Evolutionary conservation across 495 filamentous ascomycete genomes (phyloP), one percentile per base, ranked within the genome.

Genomic region (Chaetomidium leptoderma): DNA sequence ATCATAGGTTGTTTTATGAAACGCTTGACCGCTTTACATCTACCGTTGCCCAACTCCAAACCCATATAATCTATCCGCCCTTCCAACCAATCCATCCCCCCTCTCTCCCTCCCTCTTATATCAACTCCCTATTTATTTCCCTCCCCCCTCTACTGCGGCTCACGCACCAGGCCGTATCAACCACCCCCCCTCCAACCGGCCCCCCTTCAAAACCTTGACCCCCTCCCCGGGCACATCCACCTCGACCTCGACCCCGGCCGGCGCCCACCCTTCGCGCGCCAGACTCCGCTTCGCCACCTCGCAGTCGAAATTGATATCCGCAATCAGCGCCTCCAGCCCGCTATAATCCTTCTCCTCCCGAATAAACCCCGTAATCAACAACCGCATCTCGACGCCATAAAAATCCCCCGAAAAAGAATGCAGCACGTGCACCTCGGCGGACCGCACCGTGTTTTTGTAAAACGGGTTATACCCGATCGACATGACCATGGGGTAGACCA

Each of bases 401-500:
- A 98, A 98, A 67, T 97, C 89, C 37, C 67, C 72, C 59, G 32
- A 73, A 76, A 85, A 95, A 57, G 57, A 62, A 73, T 88, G 86
- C 74, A 98, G 79, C 55, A 98, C 80, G 72, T 97, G 92, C 61
- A 97, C 92, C 80, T 97, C 93, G 63, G 92, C 88, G 37, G 82
- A 86, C 19, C 89, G 80, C 37, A 86, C 82, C 23, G 81, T 81
- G 71, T 97, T 96, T 69, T 90, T 91, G 75, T 95, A 96, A 72
- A 90, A 95, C 0, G 91, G 91, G 66, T 96, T 96, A 78, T 88
- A 96, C n/a, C 92, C 91, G 49, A 98, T 92, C 36, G 83, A 88
- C 86, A 98, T 85, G 48, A 96, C 92, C 76, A 95, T 95, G 0
- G 89, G 89, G 70, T 86, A 89, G 19, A 96, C 10, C 37, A 37